A percentile compares a stretch with the other conserved stretches of the same genome.
Conservation (phyloP, 2,329 filamentous ascomycete genomes). For the Stromatinia cepivora region DNA sequence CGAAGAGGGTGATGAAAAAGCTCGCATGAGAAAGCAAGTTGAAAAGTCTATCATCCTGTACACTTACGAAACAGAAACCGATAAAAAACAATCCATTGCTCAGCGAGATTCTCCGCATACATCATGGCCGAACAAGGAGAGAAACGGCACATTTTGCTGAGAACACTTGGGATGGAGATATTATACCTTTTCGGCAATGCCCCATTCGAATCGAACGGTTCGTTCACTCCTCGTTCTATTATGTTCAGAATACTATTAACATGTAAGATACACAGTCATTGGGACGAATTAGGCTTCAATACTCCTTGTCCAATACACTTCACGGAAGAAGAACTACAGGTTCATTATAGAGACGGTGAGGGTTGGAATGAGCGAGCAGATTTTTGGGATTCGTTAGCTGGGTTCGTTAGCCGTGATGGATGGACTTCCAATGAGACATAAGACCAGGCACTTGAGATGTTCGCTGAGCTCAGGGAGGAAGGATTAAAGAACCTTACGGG, state of each 20-base stretch:
- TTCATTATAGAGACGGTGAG: too few species aligned
- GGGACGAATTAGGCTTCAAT: neutral
- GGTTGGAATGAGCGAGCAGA: too few species aligned
- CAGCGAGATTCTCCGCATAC: neutral
- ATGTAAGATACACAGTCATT: neutral
- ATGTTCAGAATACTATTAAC: neutral
- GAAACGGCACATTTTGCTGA: neutral
- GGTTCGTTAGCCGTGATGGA: too few species aligned
- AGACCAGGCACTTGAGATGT: too few species aligned
- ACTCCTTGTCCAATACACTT: neutral
- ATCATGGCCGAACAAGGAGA: too few species aligned
- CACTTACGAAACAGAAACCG: neutral
- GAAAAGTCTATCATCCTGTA: too few species aligned
- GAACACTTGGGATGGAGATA: neutral
- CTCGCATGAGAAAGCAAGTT: too few species aligned
- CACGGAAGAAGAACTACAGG: conserved; percentile 23
- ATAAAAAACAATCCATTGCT: neutral
- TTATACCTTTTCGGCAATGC: neutral
- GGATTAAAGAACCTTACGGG: too few species aligned
- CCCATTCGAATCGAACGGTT: neutral
- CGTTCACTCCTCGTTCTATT: neutral
- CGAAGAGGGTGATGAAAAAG: neutral
- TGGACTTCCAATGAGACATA: too few species aligned
- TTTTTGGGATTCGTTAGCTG: too few species aligned
- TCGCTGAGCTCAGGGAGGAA: too few species aligned